A percentile compares a stretch with the other conserved stretches of the same genome.
Conservation (phyloP, 2,329 filamentous ascomycete species). For the Trichophyton rubrum region DNA sequence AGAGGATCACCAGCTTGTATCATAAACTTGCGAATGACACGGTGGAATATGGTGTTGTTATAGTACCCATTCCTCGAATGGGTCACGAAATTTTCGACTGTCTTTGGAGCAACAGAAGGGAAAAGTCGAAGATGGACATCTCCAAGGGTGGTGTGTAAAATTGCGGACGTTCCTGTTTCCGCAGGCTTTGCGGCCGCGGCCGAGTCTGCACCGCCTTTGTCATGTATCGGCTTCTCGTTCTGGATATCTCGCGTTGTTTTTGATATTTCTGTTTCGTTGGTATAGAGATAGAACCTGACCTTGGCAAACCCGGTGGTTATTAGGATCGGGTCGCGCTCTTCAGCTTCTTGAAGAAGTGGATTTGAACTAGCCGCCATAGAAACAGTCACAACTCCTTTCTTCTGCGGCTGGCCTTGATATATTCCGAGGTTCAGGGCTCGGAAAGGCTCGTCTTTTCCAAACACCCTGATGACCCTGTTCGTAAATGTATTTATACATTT, state of each 20-base stretch:
- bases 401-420: slow-evolving; percentile 91
- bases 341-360: slow-evolving; percentile 82
- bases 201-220: slow-evolving; percentile 38
- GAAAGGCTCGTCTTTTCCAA: slow-evolving; percentile 79
- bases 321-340: slow-evolving; percentile 79
- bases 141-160: slow-evolving; percentile 84
- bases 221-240: slow-evolving; percentile 76
- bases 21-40: slow-evolving; percentile 97
- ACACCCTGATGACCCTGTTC: slow-evolving; percentile 81
- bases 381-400: slow-evolving; percentile 83
- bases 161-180: slow-evolving; percentile 64
- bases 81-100: slow-evolving; percentile 94
- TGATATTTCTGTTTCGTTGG: slow-evolving; percentile 70
- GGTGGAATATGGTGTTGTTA: slow-evolving; percentile 94
- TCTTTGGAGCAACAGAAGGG: slow-evolving; percentile 81
- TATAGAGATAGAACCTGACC: slow-evolving; percentile 95
- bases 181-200: slow-evolving; percentile 46
- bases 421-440: slow-evolving; percentile 70
- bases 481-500: slow-evolving; percentile 96
- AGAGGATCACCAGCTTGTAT: slow-evolving; percentile 75
- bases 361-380: slow-evolving; percentile 96
- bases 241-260: slow-evolving; percentile 82
- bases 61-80: slow-evolving; percentile 86
- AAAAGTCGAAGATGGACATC: slow-evolving; percentile 91
- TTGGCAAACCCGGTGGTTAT: slow-evolving; percentile 74